These are phyloP conservation scores for Thalassiosira mediterranea DNA, from an alignment of 352 stramenopile genomes.

Conservation along the genomic window DNA sequence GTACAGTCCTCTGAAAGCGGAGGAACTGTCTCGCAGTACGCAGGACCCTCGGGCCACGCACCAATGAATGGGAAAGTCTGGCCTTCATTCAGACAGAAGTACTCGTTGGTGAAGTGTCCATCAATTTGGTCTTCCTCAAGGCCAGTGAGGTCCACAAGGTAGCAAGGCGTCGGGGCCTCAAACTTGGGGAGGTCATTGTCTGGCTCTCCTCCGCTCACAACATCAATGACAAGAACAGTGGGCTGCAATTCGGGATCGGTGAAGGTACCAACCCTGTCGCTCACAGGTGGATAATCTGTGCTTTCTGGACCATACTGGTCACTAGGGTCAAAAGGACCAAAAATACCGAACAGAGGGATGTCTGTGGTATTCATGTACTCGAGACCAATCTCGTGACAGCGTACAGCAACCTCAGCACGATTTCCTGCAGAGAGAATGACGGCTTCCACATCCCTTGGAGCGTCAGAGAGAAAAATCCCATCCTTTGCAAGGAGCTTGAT, in stretches of 20 bases:
- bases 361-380: background rate
- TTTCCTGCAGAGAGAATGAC: constrained; percentile 5
- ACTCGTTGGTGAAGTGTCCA: background rate
- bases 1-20: no score
- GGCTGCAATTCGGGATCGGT: background rate
- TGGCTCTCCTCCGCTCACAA: background rate
- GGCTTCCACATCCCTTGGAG: background rate
- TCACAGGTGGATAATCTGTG: no score
- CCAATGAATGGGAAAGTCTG: no score
- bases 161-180: background rate
- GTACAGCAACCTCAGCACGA: background rate
- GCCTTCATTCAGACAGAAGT: background rate
- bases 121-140: background rate
- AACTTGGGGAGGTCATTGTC: background rate
- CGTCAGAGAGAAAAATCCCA: constrained; percentile 2
- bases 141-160: constrained; percentile 1
- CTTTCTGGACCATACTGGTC: no score
- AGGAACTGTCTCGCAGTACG: no score
- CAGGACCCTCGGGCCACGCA: no score
- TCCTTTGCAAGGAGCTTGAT: constrained; percentile 5
- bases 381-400: background rate
- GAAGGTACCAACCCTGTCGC: no score
- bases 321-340: background rate
- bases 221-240: constrained; percentile 4
- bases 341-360: background rate